A percentile compares a stretch with the other conserved stretches of the same genome.
These are phyloP conservation scores for Carex myosuroides DNA, from an alignment of 176 grass and related monocot species.

Conservation along the genomic window DNA sequence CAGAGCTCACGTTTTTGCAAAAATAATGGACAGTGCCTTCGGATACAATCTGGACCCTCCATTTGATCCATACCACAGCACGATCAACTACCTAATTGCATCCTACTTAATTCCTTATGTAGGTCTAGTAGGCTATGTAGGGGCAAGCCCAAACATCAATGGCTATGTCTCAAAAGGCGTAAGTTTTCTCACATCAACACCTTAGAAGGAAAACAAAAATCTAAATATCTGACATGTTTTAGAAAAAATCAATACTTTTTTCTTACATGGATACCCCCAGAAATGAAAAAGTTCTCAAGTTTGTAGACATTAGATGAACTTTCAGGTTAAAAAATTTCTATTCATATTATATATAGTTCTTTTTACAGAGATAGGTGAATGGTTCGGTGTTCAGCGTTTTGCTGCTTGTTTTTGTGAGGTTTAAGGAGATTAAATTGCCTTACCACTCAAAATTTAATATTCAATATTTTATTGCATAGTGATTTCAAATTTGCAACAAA, in stretches of 20 bases:
- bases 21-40: constrained; percentile 64
- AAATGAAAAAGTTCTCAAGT: not conserved
- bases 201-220: not conserved
- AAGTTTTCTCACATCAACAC: not conserved
- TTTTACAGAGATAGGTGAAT: not conserved
- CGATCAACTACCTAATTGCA: constrained; percentile 67
- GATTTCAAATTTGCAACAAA: not conserved
- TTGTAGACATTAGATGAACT: not conserved
- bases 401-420: not conserved
- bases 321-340: not conserved
- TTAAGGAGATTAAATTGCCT: not conserved
- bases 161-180: constrained; percentile 49
- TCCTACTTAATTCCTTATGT: constrained; percentile 74
- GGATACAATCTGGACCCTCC: constrained; percentile 55
- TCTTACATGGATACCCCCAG: not conserved
- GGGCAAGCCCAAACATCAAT: constrained; percentile 40
- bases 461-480: not conserved
- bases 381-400: not conserved
- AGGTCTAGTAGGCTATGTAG: constrained; percentile 40
- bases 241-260: not conserved
- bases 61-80: constrained; percentile 50
- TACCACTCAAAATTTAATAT: not conserved
- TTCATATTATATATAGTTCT: not conserved
- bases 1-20: constrained; percentile 33
- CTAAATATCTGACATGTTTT: not conserved